These are phyloP conservation scores for Amanita pseudoporphyria DNA, from an alignment of 768 basidiomycete species.

Conservation along the genomic window DNA sequence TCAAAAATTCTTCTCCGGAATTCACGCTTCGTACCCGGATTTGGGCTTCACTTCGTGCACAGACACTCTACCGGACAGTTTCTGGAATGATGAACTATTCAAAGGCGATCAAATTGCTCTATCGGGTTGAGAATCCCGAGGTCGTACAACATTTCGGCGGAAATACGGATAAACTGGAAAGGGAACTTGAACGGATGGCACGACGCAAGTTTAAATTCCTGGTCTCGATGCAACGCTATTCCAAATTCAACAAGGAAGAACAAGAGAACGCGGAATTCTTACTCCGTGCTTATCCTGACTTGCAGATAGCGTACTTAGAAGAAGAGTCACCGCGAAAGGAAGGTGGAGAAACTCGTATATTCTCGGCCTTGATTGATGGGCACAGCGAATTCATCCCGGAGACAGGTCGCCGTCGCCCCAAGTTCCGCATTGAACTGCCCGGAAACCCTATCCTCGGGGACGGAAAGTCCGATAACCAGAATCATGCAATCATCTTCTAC, in stretches of 20 bases:
- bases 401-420: conserved; percentile 82
- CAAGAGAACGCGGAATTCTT: conserved; percentile 98
- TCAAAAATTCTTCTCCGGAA: conserved; percentile 97
- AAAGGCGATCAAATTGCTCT: conserved; percentile 98
- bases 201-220: conserved; percentile 98
- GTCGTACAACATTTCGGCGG: conserved; percentile 96
- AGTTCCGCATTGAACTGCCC: conserved; percentile 97
- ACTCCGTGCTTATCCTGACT: conserved; percentile 93
- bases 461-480: conserved; percentile 99
- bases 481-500: conserved; percentile 99
- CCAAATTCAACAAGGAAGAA: conserved; percentile 99
- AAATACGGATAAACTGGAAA: conserved; percentile 93
- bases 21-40: conserved; percentile 98
- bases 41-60: conserved; percentile 97
- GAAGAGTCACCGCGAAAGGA: conserved; percentile 93
- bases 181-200: conserved; percentile 95
- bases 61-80: conserved; percentile 96
- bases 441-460: conserved; percentile 99
- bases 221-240: conserved; percentile 98
- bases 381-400: conserved; percentile 93
- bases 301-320: conserved; percentile 97
- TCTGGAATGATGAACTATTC: conserved; percentile 99
- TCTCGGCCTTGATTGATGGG: conserved; percentile 94
- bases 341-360: conserved; percentile 90
- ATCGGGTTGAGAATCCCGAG: conserved; percentile 98